A percentile compares a stretch with the other conserved stretches of the same genome.
Evolutionary conservation across 768 basidiomycete genomes (phyloP).

Genomic region (Suillus plorans): DNA sequence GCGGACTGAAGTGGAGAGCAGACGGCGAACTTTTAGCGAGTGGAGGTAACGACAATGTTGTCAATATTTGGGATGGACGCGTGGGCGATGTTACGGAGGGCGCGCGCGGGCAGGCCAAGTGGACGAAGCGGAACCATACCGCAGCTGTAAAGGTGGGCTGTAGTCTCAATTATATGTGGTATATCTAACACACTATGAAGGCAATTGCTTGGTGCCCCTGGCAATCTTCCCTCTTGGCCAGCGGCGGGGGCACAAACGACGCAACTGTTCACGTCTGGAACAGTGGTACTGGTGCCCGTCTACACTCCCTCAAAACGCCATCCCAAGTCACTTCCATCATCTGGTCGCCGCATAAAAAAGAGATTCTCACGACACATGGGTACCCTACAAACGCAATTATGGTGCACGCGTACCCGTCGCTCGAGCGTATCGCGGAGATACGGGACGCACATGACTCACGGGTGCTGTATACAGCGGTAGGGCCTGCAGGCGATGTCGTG

Average conservation of each 20-base stretch:
- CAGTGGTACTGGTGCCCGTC: slow-evolving; percentile 85
- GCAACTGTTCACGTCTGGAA: slow-evolving; percentile 91
- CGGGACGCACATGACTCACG: slow-evolving; percentile 92
- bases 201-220: slow-evolving; percentile 98
- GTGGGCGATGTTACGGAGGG: slow-evolving; percentile 50
- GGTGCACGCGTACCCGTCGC: slow-evolving; percentile 77
- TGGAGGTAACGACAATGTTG: slow-evolving; percentile 97
- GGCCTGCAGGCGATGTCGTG: slow-evolving; percentile 89
- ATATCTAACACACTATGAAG: slow-evolving; percentile 37
- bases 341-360: slow-evolving; percentile 86
- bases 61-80: slow-evolving; percentile 95
- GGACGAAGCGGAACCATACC: slow-evolving; percentile 89
- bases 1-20: slow-evolving; percentile 84
- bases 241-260: slow-evolving; percentile 94
- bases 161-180: not conserved
- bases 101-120: slow-evolving; percentile 67
- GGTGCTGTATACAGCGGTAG: slow-evolving; percentile 80
- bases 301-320: slow-evolving; percentile 83
- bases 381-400: slow-evolving; percentile 86
- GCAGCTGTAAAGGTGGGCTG: slow-evolving; percentile 74
- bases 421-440: slow-evolving; percentile 71
- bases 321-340: slow-evolving; percentile 91
- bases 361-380: slow-evolving; percentile 90
- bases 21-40: slow-evolving; percentile 92
- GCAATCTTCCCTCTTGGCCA: slow-evolving; percentile 88